phyloP scores from a whole-genome alignment of 1,284 basidiomycete species.

The Vanrija sp. region DNA sequence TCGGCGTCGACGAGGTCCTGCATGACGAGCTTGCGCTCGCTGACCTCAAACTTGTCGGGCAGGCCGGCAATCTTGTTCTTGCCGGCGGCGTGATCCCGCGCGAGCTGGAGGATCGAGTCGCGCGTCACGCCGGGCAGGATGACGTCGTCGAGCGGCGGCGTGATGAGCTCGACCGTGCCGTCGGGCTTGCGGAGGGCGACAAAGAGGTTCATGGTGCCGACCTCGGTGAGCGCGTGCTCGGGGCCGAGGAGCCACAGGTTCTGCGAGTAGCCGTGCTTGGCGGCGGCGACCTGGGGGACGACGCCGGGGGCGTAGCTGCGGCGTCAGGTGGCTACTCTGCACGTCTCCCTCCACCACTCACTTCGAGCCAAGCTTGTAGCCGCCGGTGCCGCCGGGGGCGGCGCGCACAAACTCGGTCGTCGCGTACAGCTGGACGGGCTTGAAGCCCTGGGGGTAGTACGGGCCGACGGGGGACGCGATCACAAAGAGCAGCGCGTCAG shows the following conservation, averaged over 20 bases:
- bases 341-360: constrained; percentile 14
- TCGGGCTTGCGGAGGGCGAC: constrained; percentile 72
- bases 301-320: constrained; percentile 79
- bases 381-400: constrained; percentile 86
- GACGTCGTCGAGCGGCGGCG: constrained; percentile 89
- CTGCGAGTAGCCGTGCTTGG: constrained; percentile 79
- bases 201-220: constrained; percentile 95
- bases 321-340: not conserved
- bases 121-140: constrained; percentile 96
- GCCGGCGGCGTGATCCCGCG: constrained; percentile 68
- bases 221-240: constrained; percentile 75
- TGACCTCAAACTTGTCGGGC: constrained; percentile 65
- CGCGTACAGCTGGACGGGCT: constrained; percentile 87
- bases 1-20: constrained; percentile 74
- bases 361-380: constrained; percentile 86
- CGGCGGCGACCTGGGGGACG: constrained; percentile 80
- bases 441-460: constrained; percentile 92
- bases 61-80: constrained; percentile 59
- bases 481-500: constrained; percentile 87
- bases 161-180: constrained; percentile 74
- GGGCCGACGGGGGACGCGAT: constrained; percentile 92
- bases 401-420: constrained; percentile 89
- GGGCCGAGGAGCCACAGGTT: constrained; percentile 91
- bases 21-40: constrained; percentile 86
- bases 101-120: constrained; percentile 81